phyloP scores from a whole-genome alignment of 2,329 filamentous ascomycete species.

The Nannizziopsis arthrosporioides region DNA sequence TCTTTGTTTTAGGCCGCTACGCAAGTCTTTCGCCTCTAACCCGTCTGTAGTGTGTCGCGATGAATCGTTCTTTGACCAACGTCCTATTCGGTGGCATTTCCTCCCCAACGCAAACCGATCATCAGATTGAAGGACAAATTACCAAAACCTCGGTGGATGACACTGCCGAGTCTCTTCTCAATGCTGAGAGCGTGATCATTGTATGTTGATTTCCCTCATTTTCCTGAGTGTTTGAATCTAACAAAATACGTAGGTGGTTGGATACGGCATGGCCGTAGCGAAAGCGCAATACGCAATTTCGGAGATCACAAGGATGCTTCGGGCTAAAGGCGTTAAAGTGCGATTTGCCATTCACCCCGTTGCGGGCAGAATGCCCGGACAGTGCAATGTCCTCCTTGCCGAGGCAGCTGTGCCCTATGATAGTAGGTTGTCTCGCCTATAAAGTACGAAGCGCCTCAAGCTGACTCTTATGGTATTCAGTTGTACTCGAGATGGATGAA shows the following conservation, averaged over 20 bases:
- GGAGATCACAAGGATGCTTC: slow-evolving; percentile 63
- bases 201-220: slow-evolving; percentile 25
- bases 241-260: slow-evolving; percentile 46
- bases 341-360: slow-evolving; percentile 86
- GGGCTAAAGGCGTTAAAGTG: slow-evolving; percentile 65
- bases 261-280: slow-evolving; percentile 88
- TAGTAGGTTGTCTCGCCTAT: slow-evolving; percentile 32
- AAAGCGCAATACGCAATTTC: slow-evolving; percentile 87
- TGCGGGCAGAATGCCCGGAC: slow-evolving; percentile 82
- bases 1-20: neutral
- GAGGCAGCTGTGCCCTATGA: slow-evolving; percentile 84
- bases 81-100: slow-evolving; percentile 77
- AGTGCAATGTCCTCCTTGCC: slow-evolving; percentile 81
- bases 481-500: slow-evolving; percentile 90
- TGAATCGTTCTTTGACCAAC: slow-evolving; percentile 84
- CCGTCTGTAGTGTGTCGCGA: slow-evolving; percentile 58
- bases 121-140: slow-evolving; percentile 68
- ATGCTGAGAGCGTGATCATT: slow-evolving; percentile 76
- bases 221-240: slow-evolving; percentile 3
- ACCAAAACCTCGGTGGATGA: slow-evolving; percentile 71
- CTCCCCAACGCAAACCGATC: slow-evolving; percentile 52
- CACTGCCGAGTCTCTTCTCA: slow-evolving; percentile 60
- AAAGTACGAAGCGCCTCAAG: neutral
- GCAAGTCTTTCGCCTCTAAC: neutral
- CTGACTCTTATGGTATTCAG: slow-evolving; percentile 20